Evolutionary conservation across 192 early-diverging fungal genomes (phyloP), one percentile per base, ranked within the genome.

Genomic region (Phycomyces nitens): DNA sequence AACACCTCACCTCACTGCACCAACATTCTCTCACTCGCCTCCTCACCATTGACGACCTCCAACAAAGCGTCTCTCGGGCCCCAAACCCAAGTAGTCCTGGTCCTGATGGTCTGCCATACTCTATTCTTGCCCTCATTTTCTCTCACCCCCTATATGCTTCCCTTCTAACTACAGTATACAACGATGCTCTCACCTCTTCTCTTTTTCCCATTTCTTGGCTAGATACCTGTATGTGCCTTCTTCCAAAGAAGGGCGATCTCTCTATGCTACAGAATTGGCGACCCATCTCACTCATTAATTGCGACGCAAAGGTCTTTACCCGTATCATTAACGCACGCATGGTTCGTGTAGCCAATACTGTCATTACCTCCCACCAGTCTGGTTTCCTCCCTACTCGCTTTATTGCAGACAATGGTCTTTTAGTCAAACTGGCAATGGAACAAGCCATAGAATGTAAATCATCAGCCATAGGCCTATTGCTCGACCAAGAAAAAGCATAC

Each of bases 291-390:
- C n/a, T n/a, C n/a, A n/a, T n/a, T n/a, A n/a, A n/a, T n/a, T n/a
- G n/a, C n/a, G n/a, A n/a, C n/a, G n/a, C 62, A 24, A 71, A 71
- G 43, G 0, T 65, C 0, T 71, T 70, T 52, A 70, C 69, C 23
- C 40, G 51, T 22, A 5, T 70, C 34, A 0, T 71, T 1, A 55
- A 44, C 9, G 50, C 53, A 0, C 23, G 69, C 0, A 1, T 71
- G 6, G 11, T 5, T 0, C 51, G 7, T 0, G 3, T 7, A 1
- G 26, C 54, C 8, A 0, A 26, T 3, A n/a, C 7, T 16, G 14
- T 71, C 18, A 53, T 64, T 0, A 43, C 18, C 29, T n/a, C 56
- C 0, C 50, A 24, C n/a, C 69, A 71, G 23, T 44, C 63, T 3
- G 69, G 69, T 15, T 71, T 71, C 16, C 15, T 64, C 6, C 12